Conservation (phyloP, 805 yeast genomes). For the Starmerella cellae region DNA sequence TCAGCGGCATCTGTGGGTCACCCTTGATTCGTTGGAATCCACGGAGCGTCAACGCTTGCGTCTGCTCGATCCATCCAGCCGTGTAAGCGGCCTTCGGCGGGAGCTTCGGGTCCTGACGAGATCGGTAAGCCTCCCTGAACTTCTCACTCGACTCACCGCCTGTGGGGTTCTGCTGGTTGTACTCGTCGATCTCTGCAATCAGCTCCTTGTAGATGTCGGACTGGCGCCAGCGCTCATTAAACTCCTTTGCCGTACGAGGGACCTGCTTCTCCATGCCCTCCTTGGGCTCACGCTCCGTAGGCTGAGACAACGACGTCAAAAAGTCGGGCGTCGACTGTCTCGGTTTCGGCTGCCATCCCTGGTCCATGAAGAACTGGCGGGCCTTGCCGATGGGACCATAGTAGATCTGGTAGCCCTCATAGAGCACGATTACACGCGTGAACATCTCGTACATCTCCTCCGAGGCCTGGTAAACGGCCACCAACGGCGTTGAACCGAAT, state of each 20-base stretch:
- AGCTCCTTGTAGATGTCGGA: slow-evolving; percentile 37
- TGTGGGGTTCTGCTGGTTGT: slow-evolving; percentile 24
- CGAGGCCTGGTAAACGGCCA: slow-evolving; percentile 59
- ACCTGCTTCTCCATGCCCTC: slow-evolving; percentile 39
- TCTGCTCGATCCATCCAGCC: slow-evolving; percentile 37
- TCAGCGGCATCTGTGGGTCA: slow-evolving; percentile 39
- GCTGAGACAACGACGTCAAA: slow-evolving; percentile 56
- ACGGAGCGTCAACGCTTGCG: slow-evolving; percentile 37
- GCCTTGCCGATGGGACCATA: slow-evolving; percentile 49
- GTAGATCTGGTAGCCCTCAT: slow-evolving; percentile 49
- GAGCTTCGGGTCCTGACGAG: slow-evolving; percentile 31
- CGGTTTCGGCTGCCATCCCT: slow-evolving; percentile 54
- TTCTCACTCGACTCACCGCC: slow-evolving; percentile 28
- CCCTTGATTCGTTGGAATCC: slow-evolving; percentile 46
- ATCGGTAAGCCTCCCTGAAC: slow-evolving; percentile 29
- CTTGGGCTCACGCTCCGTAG: slow-evolving; percentile 41
- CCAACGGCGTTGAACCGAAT: slow-evolving; percentile 42
- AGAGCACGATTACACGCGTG: slow-evolving; percentile 48
- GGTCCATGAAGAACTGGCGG: slow-evolving; percentile 42
- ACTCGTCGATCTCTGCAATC: slow-evolving; percentile 34
- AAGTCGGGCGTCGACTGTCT: slow-evolving; percentile 63
- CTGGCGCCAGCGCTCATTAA: slow-evolving; percentile 43
- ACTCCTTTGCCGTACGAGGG: slow-evolving; percentile 51
- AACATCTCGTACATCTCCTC: slow-evolving; percentile 52
- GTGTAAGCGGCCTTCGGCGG: slow-evolving; percentile 34